Conservation (phyloP, 75 land plant species). For the Selaginella moellendorffii region DNA sequence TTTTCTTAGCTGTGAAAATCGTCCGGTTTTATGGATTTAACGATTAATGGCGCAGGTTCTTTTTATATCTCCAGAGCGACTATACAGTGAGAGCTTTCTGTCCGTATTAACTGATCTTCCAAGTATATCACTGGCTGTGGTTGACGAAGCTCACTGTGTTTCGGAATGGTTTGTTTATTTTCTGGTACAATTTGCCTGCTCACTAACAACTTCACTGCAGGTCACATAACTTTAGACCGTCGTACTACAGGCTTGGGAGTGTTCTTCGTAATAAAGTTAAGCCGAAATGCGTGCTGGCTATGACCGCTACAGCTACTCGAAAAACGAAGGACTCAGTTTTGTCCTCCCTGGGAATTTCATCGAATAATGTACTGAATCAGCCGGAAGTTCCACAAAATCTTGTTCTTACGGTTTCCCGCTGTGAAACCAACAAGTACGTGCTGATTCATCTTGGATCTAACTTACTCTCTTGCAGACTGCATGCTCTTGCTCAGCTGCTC, state of each 20-base stretch:
- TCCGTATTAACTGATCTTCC: constrained; percentile 33
- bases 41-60: no score
- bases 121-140: constrained; percentile 61
- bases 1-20: neutral
- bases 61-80: constrained; percentile 92
- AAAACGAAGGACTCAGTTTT: constrained; percentile 49
- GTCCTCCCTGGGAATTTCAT: constrained; percentile 49
- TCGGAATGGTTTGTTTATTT: constrained; percentile 71
- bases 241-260: constrained; percentile 83
- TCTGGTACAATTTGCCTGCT: neutral
- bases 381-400: constrained; percentile 55
- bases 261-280: constrained; percentile 42
- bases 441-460: neutral
- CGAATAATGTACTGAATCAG: constrained; percentile 36
- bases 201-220: constrained; percentile 22
- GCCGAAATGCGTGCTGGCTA: constrained; percentile 64
- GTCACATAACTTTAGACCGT: constrained; percentile 98
- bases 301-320: constrained; percentile 95
- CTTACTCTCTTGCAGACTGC: constrained; percentile 33
- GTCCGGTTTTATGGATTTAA: no score
- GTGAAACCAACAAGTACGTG: constrained; percentile 39
- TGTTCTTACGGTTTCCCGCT: constrained; percentile 44
- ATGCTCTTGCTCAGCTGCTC: constrained; percentile 45
- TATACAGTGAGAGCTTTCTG: constrained; percentile 64
- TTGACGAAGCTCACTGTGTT: constrained; percentile 98